phyloP scores from a whole-genome alignment of 495 filamentous ascomycete species.

The Neurospora cerealis region DNA sequence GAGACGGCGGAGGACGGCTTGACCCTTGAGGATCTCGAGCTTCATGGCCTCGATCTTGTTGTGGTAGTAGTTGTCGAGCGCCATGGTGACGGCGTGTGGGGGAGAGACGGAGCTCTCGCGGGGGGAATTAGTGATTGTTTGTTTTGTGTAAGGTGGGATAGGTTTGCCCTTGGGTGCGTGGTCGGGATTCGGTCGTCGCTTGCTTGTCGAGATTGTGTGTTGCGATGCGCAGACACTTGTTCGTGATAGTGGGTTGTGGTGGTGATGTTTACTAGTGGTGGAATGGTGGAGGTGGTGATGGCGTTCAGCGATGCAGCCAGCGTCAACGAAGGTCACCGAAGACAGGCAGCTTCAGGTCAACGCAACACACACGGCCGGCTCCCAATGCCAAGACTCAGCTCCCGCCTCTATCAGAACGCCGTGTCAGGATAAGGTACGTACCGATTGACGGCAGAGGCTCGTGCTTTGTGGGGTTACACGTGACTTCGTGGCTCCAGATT shows the following conservation, averaged over 20 bases:
- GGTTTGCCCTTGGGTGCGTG: neutral
- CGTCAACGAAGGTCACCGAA: neutral
- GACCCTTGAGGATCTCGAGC: constrained; percentile 97
- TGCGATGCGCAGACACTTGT: neutral
- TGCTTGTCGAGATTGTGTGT: neutral
- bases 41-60: constrained; percentile 99
- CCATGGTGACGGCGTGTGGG: constrained; percentile 54
- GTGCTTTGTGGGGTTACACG: neutral
- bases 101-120: neutral
- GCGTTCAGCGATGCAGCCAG: neutral
- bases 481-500: constrained; percentile 1
- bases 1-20: constrained; percentile 85
- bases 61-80: constrained; percentile 97
- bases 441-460: neutral
- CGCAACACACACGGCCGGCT: constrained; percentile 16
- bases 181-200: neutral
- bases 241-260: neutral
- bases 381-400: constrained; percentile 7
- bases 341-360: constrained; percentile 25
- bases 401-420: neutral
- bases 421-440: neutral
- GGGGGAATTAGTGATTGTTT: neutral
- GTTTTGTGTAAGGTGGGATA: neutral
- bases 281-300: neutral
- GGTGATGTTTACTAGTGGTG: neutral